Evolutionary conservation across 2,329 filamentous ascomycete genomes (phyloP).

Genomic region (Fusarium circinatum): DNA sequence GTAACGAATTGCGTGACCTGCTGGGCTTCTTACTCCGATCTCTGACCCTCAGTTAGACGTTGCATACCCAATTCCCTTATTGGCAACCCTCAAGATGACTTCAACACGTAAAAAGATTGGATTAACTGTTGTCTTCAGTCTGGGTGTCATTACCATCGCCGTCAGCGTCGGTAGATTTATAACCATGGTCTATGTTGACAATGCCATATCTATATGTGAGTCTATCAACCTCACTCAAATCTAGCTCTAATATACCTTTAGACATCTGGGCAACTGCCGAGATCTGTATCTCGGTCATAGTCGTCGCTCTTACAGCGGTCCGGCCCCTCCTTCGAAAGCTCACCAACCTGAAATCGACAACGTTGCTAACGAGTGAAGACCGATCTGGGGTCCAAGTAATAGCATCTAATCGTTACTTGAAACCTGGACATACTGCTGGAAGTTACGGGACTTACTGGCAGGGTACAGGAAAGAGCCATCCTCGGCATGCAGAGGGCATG

Average conservation of each 20-base stretch:
- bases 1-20: not conserved
- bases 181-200: constrained; percentile 1
- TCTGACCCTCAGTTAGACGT: not conserved
- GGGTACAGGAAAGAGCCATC: not conserved
- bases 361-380: not conserved
- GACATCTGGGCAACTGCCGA: constrained; percentile 15
- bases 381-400: not conserved
- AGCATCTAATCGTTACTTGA: rapidly evolving
- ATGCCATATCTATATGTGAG: constrained; percentile 2
- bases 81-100: not conserved
- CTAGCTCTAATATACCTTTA: rapidly evolving
- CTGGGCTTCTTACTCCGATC: rapidly evolving
- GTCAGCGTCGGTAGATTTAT: constrained; percentile 9
- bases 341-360: not conserved
- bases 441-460: not conserved
- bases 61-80: not conserved
- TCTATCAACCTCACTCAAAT: rapidly evolving
- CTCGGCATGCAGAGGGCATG: not conserved
- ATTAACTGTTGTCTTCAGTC: not conserved
- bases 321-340: not conserved
- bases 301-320: not conserved
- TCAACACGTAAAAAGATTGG: not conserved
- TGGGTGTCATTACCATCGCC: not conserved
- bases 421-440: rapidly evolving
- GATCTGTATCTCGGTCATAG: constrained; percentile 10